A percentile compares a stretch with the other conserved stretches of the same genome.
Evolutionary conservation across 176 grass and related monocot genomes (phyloP).

Genomic region (Raddia distichophylla): DNA sequence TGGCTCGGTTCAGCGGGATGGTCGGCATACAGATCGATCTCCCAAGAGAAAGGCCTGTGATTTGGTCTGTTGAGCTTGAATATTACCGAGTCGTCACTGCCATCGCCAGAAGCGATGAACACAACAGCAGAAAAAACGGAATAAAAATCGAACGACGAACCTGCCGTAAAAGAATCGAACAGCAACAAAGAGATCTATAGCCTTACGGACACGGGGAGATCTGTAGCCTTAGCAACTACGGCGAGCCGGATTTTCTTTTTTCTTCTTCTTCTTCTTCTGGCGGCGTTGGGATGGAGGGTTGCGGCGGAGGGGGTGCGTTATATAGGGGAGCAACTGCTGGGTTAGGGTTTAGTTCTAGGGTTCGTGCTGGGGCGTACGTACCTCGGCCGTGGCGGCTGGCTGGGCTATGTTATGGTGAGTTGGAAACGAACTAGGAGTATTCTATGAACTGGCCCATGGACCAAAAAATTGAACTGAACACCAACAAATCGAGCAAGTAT

Average conservation of each 20-base stretch:
- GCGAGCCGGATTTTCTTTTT: neutral
- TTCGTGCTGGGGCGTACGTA: neutral
- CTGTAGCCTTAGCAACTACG: too few relatives aligned
- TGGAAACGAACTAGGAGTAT: neutral
- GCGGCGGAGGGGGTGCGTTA: neutral
- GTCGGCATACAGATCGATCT: conserved; percentile 89
- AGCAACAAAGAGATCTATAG: neutral
- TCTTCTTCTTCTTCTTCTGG: neutral
- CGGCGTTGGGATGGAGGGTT: neutral
- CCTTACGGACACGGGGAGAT: too few relatives aligned
- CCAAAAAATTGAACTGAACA: too few relatives aligned
- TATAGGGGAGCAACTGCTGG: conserved; percentile 15
- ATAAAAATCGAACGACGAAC: neutral
- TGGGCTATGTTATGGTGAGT: neutral
- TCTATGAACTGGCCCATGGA: neutral
- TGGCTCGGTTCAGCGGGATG: conserved; percentile 90
- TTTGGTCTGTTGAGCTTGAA: conserved; percentile 99
- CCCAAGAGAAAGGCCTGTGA: conserved; percentile 58
- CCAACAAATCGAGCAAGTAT: too few relatives aligned
- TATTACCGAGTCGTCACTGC: conserved; percentile 74
- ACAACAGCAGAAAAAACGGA: neutral
- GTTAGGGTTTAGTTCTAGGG: conserved; percentile 47
- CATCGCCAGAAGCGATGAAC: conserved; percentile 15
- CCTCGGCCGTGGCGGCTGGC: neutral
- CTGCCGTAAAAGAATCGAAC: neutral